These are phyloP conservation scores for Wickerhamomyces queroliae DNA, from an alignment of 805 yeast species.

Conservation along the genomic window DNA sequence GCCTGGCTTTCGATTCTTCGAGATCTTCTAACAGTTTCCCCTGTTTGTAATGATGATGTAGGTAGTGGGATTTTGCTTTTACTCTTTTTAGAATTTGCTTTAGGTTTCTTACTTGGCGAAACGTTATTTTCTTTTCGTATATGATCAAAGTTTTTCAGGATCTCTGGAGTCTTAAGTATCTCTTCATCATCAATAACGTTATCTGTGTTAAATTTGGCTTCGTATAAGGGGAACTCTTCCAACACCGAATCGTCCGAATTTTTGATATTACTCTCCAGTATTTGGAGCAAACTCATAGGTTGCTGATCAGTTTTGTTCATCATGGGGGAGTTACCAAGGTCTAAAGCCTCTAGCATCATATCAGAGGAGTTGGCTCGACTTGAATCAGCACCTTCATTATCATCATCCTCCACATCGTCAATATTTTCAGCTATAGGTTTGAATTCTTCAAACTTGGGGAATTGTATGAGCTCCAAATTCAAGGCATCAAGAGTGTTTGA, in stretches of 20 bases:
- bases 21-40: constrained; percentile 18
- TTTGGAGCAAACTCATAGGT: neutral
- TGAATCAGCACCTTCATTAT: neutral
- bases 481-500: neutral
- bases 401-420: neutral
- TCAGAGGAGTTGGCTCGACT: neutral
- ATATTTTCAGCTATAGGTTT: neutral
- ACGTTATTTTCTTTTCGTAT: too few species aligned
- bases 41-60: neutral
- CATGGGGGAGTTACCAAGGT: neutral
- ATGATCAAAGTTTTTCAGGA: too few species aligned
- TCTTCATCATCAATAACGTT: neutral
- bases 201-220: neutral
- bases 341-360: neutral
- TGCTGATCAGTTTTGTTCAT: neutral
- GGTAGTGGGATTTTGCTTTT: constrained; percentile 19
- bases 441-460: neutral
- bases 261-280: neutral
- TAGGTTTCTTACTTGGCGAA: neutral
- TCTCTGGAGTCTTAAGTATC: neutral
- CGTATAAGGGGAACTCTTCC: neutral
- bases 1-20: constrained; percentile 11
- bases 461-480: neutral
- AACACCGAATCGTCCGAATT: neutral
- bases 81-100: constrained; percentile 2